These are phyloP conservation scores for Posidonia australis DNA, from an alignment of 106 monocot genomes.

Conservation along the genomic window DNA sequence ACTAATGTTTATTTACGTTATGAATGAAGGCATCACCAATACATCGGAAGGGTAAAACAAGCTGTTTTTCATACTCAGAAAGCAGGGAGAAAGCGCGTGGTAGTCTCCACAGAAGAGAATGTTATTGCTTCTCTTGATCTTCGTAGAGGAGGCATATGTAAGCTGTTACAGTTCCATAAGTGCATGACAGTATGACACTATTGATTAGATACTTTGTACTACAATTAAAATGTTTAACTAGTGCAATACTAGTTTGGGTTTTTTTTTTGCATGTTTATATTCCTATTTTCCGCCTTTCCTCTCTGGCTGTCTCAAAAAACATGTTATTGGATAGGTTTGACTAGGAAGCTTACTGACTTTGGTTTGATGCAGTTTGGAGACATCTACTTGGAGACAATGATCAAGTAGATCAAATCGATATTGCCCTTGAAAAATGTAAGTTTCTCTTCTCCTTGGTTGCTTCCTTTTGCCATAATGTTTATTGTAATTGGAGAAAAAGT, in stretches of 20 bases:
- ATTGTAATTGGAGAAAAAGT: neutral
- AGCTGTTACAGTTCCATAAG: slow-evolving; percentile 11
- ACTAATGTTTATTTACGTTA: neutral
- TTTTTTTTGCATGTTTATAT: neutral
- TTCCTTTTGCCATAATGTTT: neutral
- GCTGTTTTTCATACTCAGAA: slow-evolving; percentile 94
- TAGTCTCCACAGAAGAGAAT: slow-evolving; percentile 90
- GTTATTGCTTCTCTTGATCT: slow-evolving; percentile 94
- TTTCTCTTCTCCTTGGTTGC: neutral
- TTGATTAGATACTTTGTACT: no score
- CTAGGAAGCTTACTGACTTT: neutral
- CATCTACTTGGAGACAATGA: slow-evolving; percentile 78
- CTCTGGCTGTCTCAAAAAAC: neutral
- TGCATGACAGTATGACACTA: no score
- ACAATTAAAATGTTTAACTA: neutral
- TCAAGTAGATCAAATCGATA: slow-evolving; percentile 56
- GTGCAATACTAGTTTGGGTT: neutral
- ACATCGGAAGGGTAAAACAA: slow-evolving; percentile 90
- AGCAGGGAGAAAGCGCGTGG: slow-evolving; percentile 78
- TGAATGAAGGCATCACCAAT: slow-evolving; percentile 66
- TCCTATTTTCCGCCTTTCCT: neutral
- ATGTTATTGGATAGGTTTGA: neutral
- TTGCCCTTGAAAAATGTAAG: slow-evolving; percentile 93
- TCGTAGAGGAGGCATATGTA: slow-evolving; percentile 84
- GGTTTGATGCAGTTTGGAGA: slow-evolving; percentile 73